Evolutionary conservation across 2,329 filamentous ascomycete species (phyloP).

Genomic region (Pseudocercospora cruenta): DNA sequence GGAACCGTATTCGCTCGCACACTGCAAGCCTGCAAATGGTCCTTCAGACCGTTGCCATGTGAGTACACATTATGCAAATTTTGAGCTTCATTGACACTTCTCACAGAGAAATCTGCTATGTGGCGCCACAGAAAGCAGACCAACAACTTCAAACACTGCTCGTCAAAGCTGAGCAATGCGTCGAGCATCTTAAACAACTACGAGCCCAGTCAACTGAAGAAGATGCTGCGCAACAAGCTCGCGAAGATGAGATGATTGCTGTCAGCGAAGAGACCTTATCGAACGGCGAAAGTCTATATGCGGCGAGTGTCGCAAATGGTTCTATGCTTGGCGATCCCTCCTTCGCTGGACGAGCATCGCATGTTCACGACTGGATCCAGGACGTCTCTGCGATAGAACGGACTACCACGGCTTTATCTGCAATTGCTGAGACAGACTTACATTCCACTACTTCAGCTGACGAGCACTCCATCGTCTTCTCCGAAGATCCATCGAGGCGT

Average conservation of each 20-base stretch:
- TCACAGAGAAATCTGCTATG: constrained; percentile 16
- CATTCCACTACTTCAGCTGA: neutral
- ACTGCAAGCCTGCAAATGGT: constrained; percentile 21
- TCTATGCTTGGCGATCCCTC: constrained; percentile 10
- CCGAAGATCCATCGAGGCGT: neutral
- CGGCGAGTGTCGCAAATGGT: constrained; percentile 16
- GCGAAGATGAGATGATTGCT: constrained; percentile 13
- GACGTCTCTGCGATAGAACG: constrained; percentile 12
- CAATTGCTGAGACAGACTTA: neutral
- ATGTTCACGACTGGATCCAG: constrained; percentile 17
- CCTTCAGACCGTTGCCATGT: constrained; percentile 19
- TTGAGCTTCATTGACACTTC: neutral
- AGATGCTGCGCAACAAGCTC: neutral
- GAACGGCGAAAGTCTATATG: constrained; percentile 20
- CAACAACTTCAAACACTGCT: constrained; percentile 19
- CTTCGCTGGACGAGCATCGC: neutral
- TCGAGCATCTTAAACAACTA: constrained; percentile 13
- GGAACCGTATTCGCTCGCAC: constrained; percentile 22
- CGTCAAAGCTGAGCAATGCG: constrained; percentile 5
- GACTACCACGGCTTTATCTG: neutral
- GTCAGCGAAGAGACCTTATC: constrained; percentile 13
- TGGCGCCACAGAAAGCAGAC: constrained; percentile 18
- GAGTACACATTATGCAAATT: neutral
- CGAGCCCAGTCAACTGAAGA: constrained; percentile 1
- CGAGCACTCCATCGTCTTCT: neutral